A percentile compares a stretch with the other conserved stretches of the same genome.
These are phyloP conservation scores for Penstemon barbatus DNA, from an alignment of 257 asterid genomes.

Conservation along the genomic window DNA sequence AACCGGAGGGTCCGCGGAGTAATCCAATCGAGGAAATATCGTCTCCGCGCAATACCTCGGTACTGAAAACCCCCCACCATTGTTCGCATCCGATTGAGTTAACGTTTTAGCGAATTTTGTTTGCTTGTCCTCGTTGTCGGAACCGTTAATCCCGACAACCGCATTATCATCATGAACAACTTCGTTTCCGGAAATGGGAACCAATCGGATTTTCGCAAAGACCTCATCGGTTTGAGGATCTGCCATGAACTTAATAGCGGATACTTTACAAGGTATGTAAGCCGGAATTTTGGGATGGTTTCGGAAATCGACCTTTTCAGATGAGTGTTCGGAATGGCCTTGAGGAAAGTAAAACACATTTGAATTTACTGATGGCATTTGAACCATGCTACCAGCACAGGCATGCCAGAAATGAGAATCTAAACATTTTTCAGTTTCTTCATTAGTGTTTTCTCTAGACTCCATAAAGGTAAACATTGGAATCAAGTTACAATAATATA, in stretches of 20 bases:
- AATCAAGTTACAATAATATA: constrained; percentile 4
- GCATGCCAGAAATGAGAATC: constrained; percentile 99
- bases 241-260: constrained; percentile 70
- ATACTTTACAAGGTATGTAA: constrained; percentile 54
- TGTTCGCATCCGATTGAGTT: constrained; percentile 66
- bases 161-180: constrained; percentile 41
- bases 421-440: constrained; percentile 61
- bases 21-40: constrained; percentile 58
- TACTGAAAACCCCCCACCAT: constrained; percentile 69
- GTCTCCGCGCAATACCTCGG: constrained; percentile 76
- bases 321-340: constrained; percentile 85
- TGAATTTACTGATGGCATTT: constrained; percentile 68
- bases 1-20: constrained; percentile 59
- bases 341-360: constrained; percentile 89
- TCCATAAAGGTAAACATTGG: constrained; percentile 69
- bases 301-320: constrained; percentile 58
- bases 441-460: constrained; percentile 44
- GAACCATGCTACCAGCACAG: constrained; percentile 96
- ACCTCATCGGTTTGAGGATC: constrained; percentile 82
- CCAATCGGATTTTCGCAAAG: constrained; percentile 45
- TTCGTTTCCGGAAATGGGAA: constrained; percentile 40
- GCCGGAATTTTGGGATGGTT: constrained; percentile 53
- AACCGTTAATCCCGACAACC: constrained; percentile 28
- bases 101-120: constrained; percentile 59
- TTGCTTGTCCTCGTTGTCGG: constrained; percentile 53